A percentile compares a stretch with the other conserved stretches of the same genome.
These are phyloP conservation scores for Styphnolobium japonicum DNA, from an alignment of 306 rosid species.

Conservation along the genomic window DNA sequence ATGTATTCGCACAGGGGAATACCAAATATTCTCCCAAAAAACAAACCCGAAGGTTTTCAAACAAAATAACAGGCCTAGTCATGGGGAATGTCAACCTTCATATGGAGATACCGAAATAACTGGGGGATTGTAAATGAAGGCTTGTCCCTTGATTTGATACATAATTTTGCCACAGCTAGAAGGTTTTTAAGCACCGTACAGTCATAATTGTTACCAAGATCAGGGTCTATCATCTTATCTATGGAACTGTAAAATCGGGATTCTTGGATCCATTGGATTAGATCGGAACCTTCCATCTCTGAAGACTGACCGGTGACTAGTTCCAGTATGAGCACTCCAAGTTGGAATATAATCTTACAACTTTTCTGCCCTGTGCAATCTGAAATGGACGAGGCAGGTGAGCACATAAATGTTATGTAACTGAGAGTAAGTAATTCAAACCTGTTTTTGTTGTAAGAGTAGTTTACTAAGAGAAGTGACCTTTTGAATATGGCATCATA, in stretches of 20 bases:
- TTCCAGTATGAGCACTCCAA: slow-evolving; percentile 82
- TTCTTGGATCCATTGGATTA: slow-evolving; percentile 82
- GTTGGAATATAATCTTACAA: slow-evolving; percentile 67
- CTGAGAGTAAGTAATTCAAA: background rate
- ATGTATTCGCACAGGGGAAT: slow-evolving; percentile 19
- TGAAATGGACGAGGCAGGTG: slow-evolving; percentile 32
- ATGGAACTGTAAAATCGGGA: slow-evolving; percentile 63
- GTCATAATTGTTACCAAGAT: slow-evolving; percentile 70
- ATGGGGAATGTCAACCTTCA: slow-evolving; percentile 45
- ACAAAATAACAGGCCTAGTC: slow-evolving; percentile 3
- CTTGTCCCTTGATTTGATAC: slow-evolving; percentile 67
- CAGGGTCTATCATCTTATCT: slow-evolving; percentile 91
- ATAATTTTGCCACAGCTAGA: slow-evolving; percentile 78
- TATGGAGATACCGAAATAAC: slow-evolving; percentile 70
- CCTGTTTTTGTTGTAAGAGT: background rate
- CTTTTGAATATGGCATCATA: slow-evolving; percentile 49
- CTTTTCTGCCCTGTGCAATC: slow-evolving; percentile 54
- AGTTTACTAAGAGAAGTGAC: slow-evolving; percentile 34
- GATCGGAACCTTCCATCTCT: slow-evolving; percentile 63
- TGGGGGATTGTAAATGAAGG: slow-evolving; percentile 70
- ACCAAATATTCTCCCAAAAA: slow-evolving; percentile 25
- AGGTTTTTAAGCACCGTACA: slow-evolving; percentile 70
- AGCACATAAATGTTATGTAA: background rate
- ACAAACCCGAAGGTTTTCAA: slow-evolving; percentile 1
- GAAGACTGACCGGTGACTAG: slow-evolving; percentile 87